Conservation (phyloP, 768 basidiomycete species). For the Suillus hirtellus region DNA sequence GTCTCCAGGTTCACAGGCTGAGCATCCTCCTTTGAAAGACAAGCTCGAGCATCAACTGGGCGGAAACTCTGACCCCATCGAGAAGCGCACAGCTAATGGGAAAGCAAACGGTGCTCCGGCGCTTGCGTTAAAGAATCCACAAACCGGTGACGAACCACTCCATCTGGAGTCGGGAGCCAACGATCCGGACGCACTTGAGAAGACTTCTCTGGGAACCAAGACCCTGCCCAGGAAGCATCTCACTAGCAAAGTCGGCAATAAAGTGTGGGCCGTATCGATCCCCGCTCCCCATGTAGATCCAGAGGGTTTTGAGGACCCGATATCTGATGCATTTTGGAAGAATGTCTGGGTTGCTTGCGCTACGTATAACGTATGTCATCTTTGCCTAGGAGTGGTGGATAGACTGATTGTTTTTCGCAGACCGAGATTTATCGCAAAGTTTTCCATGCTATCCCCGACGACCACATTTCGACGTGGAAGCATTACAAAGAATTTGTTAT, state of each 20-base stretch:
- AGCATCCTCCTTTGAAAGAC: constrained; percentile 30
- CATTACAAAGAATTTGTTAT: constrained; percentile 85
- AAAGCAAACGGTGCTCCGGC: constrained; percentile 58
- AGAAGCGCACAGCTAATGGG: constrained; percentile 42
- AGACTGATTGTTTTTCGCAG: constrained; percentile 40
- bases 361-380: constrained; percentile 74
- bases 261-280: constrained; percentile 63
- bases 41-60: constrained; percentile 25
- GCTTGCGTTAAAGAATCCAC: constrained; percentile 43
- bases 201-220: constrained; percentile 48
- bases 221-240: constrained; percentile 56
- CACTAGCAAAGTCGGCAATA: constrained; percentile 49
- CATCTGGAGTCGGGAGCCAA: constrained; percentile 44
- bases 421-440: constrained; percentile 96
- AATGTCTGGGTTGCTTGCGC: constrained; percentile 87
- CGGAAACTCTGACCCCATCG: constrained; percentile 16
- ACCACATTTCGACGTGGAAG: constrained; percentile 92
- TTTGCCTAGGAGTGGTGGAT: background rate
- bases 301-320: constrained; percentile 84
- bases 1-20: constrained; percentile 36
- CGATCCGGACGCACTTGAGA: constrained; percentile 50
- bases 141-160: constrained; percentile 48
- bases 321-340: constrained; percentile 87
- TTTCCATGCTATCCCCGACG: constrained; percentile 92
- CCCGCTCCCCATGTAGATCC: constrained; percentile 73